These are phyloP conservation scores for Uronychia binucleata DNA, from an alignment of 73 alveolate genomes.

Conservation along the genomic window DNA sequence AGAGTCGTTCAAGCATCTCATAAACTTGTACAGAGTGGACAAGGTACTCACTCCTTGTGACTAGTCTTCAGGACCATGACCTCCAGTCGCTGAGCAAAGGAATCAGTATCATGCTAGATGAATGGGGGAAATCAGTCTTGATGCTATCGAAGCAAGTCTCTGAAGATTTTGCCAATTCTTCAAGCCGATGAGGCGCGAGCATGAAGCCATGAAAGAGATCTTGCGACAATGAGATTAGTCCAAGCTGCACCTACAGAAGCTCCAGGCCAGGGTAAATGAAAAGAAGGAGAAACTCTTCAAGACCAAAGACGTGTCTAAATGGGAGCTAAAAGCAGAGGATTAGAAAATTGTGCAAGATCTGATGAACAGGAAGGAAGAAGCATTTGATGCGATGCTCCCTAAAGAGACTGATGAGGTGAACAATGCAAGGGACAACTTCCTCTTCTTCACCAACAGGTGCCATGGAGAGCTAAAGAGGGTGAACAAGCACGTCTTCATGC, in stretches of 20 bases:
- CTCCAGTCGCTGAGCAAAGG: background rate
- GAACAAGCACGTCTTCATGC: background rate
- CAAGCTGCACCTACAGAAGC: too few relatives aligned
- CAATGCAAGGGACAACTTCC: constrained; percentile 12
- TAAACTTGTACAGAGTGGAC: background rate
- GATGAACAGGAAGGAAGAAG: constrained; percentile 39
- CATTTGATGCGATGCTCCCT: constrained; percentile 60
- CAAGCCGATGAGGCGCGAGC: background rate
- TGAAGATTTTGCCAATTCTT: background rate
- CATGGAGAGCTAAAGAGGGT: background rate
- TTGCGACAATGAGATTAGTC: background rate
- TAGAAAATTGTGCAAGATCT: constrained; percentile 8
- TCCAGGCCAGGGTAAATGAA: background rate
- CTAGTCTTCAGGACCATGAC: background rate
- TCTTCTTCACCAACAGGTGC: constrained; percentile 10
- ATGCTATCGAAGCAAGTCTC: background rate
- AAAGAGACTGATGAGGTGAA: constrained; percentile 25
- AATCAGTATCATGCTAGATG: too few relatives aligned
- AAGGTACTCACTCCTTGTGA: background rate
- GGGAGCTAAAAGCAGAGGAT: constrained; percentile 56
- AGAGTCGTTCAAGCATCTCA: background rate
- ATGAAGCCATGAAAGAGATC: background rate
- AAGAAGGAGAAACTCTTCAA: constrained; percentile 56
- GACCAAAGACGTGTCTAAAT: constrained; percentile 23
- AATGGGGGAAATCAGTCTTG: background rate